Base-by-base conservation (phyloP, 805 yeast species). In the Ogataea nitratoaversa region DNA sequence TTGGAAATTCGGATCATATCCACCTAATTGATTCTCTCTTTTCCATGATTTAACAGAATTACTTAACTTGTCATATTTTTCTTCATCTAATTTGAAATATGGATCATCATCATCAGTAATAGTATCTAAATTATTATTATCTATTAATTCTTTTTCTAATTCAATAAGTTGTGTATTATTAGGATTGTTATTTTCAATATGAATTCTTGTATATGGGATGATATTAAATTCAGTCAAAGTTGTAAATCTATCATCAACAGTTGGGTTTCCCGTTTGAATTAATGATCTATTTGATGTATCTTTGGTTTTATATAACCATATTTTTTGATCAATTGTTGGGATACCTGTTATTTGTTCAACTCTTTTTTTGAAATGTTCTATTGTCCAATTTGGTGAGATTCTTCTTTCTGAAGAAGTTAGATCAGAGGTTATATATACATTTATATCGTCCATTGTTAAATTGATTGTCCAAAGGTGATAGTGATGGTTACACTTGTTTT, bases 11-110 rank as follows among this genome's bases (percentile, higher is more conserved):
- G 88, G 84, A 46, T 83, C 78, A 51, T 80, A 89, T 37, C 90
- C 67, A 0, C 97, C 96, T 19, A 87, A 63, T 42, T 76, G 62
- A 47, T 84, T 72, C 23, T 71, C 66, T 41, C 72, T 22, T 18
- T 90, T 91, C 95, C 96, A 90, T 40, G 72, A 73, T 41, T 81
- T 69, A 2, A 86, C 95, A 0, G 91, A 72, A 40, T 82, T 77
- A 3, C 61, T 38, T 43, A 84, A 69, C 34, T 66, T 66, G 23
- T 72, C 79, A 59, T 90, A 87, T 33, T 77, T 83, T 30, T 70
- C 76, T 28, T 79, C 81, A 2, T 76, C 63, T 56, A 85, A 60
- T 43, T 71, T 68, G 22, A 23, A 33, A 53, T 62, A 74, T 34
- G 65, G 63, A n/a, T 50, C 66, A 1, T 57, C 69, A 4, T 60